Conservation (phyloP, 2,329 filamentous ascomycete species). For the Amesomyces nigricolor region DNA sequence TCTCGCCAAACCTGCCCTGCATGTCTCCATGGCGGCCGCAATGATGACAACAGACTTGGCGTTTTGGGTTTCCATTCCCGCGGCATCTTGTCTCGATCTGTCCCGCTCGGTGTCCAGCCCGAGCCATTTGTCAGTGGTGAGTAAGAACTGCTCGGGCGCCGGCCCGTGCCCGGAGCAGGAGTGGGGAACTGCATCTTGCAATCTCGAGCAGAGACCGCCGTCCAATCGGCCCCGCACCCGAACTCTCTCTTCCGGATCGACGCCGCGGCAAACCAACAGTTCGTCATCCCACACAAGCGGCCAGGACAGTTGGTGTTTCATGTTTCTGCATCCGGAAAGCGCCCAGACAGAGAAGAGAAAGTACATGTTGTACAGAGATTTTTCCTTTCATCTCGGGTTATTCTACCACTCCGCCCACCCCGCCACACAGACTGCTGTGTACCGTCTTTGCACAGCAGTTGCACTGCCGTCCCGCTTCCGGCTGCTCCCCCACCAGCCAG, state of each 20-base stretch:
- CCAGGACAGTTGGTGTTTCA: too few relatives aligned
- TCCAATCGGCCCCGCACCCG: not conserved
- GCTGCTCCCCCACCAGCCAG: too few relatives aligned
- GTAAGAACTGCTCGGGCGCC: not conserved
- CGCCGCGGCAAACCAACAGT: too few relatives aligned
- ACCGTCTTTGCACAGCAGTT: too few relatives aligned
- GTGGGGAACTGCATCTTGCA: not conserved
- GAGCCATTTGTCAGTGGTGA: constrained; percentile 12
- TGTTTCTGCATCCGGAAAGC: too few relatives aligned
- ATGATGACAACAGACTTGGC: constrained; percentile 2
- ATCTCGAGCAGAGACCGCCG: not conserved
- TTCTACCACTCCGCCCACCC: too few relatives aligned
- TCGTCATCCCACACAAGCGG: too few relatives aligned
- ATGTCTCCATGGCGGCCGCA: not conserved
- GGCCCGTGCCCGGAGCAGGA: not conserved
- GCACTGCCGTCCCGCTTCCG: too few relatives aligned
- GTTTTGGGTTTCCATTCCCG: not conserved
- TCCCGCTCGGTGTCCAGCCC: not conserved
- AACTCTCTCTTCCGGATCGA: not conserved
- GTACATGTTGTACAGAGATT: too few relatives aligned
- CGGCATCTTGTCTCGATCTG: not conserved
- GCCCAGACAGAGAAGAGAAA: too few relatives aligned
- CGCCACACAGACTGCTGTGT: too few relatives aligned
- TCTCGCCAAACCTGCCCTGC: constrained; percentile 12
- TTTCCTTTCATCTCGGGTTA: too few relatives aligned